These are phyloP conservation scores for Viola odorata DNA, from an alignment of 345 rosid genomes.

Conservation along the genomic window DNA sequence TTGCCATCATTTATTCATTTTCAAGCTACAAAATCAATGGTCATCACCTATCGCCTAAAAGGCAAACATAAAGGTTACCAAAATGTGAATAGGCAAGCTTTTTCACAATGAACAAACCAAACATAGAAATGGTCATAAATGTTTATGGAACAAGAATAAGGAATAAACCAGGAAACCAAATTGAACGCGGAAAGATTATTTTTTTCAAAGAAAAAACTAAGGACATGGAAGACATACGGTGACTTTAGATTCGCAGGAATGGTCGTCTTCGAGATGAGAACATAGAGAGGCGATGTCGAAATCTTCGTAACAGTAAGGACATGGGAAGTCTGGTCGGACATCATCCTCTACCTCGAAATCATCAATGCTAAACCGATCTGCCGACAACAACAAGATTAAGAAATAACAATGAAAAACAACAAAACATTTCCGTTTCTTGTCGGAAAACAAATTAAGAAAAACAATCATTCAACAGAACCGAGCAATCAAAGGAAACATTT, in stretches of 20 bases:
- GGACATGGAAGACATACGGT: slow-evolving; percentile 30
- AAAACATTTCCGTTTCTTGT: not conserved
- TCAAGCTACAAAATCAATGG: too few relatives aligned
- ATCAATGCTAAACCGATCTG: slow-evolving; percentile 53
- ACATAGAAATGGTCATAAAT: too few relatives aligned
- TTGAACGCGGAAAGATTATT: too few relatives aligned
- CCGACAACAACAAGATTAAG: not conserved
- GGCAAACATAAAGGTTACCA: too few relatives aligned
- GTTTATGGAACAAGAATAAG: not conserved
- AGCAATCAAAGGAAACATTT: not conserved
- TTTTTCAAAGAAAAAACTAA: not conserved
- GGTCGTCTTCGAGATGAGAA: slow-evolving; percentile 61
- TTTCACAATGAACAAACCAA: too few relatives aligned
- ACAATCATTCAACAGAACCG: not conserved
- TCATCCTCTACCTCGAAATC: slow-evolving; percentile 59
- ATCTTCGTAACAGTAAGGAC: slow-evolving; percentile 60
- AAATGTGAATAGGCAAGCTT: too few relatives aligned
- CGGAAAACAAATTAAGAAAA: not conserved
- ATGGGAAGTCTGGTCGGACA: slow-evolving; percentile 46
- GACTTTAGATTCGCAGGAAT: slow-evolving; percentile 45
- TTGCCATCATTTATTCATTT: too few relatives aligned
- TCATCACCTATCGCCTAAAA: too few relatives aligned
- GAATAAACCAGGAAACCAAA: slow-evolving; percentile 6
- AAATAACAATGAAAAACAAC: not conserved
- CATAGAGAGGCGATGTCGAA: slow-evolving; percentile 50